phyloP scores from a whole-genome alignment of 306 rosid species.

The cucumber (Cucumis sativus) region Cucumber_9930_V3 NC_026658.2:13096001-13096500 shows the following conservation, averaged over 20 bases:
- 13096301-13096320: not conserved
- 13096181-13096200: slow-evolving; percentile 38
- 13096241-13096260: not conserved
- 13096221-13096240: slow-evolving; percentile 31
- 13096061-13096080: not conserved
- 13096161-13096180: slow-evolving; percentile 2
- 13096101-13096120: slow-evolving; percentile 21
- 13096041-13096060: not conserved
- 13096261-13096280: not conserved
- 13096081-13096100: not conserved
- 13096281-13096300: no score
- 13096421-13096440: not conserved
- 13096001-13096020: not conserved
- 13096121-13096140: slow-evolving; percentile 37
- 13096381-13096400: not conserved
- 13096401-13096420: not conserved
- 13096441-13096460: not conserved
- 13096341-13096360: not conserved
- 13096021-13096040: not conserved
- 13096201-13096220: slow-evolving; percentile 18
- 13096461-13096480: not conserved
- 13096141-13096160: slow-evolving; percentile 22
- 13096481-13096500: not conserved
- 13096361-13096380: not conserved
- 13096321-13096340: not conserved